These are phyloP conservation scores for Fusarium siculi DNA, from an alignment of 2,329 filamentous ascomycete species.

Conservation along the genomic window DNA sequence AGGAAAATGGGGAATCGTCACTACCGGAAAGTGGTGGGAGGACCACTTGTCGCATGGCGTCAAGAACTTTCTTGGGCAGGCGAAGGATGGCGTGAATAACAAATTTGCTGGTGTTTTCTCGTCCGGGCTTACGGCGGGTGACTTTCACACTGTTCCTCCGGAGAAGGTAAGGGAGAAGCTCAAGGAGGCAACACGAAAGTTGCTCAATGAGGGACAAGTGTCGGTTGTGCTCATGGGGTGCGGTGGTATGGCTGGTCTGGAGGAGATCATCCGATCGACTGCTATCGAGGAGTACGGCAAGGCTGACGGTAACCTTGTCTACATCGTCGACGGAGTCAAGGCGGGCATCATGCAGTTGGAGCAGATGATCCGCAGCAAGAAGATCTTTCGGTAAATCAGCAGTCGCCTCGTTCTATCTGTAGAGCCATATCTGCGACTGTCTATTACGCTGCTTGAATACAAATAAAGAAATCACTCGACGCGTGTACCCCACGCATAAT, in stretches of 20 bases:
- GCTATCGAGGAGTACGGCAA: constrained; percentile 72
- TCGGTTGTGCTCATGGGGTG: constrained; percentile 85
- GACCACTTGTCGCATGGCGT: constrained; percentile 75
- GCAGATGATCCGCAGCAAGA: constrained; percentile 59
- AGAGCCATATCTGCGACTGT: constrained; percentile 4
- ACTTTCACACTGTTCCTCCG: constrained; percentile 77
- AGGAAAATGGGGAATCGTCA: constrained; percentile 84
- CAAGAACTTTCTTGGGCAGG: constrained; percentile 67
- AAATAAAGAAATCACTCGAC: neutral
- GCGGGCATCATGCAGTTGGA: constrained; percentile 73
- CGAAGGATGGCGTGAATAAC: constrained; percentile 46
- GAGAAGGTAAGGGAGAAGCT: constrained; percentile 74
- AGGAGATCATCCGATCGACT: constrained; percentile 77
- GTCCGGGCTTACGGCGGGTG: constrained; percentile 81
- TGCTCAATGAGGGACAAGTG: constrained; percentile 69
- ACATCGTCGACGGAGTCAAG: constrained; percentile 83
- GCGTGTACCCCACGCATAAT: neutral
- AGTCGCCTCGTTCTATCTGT: constrained; percentile 5
- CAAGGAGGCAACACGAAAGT: constrained; percentile 72
- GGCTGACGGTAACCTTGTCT: constrained; percentile 64
- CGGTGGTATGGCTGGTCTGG: constrained; percentile 89
- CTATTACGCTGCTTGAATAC: constrained; percentile 10
- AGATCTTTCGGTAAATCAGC: constrained; percentile 49
- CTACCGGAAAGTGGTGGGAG: constrained; percentile 88
- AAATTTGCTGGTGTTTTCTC: constrained; percentile 84